Evolutionary conservation across 176 grass and related monocot species (phyloP).

Genomic region (Poa pratensis): DNA sequence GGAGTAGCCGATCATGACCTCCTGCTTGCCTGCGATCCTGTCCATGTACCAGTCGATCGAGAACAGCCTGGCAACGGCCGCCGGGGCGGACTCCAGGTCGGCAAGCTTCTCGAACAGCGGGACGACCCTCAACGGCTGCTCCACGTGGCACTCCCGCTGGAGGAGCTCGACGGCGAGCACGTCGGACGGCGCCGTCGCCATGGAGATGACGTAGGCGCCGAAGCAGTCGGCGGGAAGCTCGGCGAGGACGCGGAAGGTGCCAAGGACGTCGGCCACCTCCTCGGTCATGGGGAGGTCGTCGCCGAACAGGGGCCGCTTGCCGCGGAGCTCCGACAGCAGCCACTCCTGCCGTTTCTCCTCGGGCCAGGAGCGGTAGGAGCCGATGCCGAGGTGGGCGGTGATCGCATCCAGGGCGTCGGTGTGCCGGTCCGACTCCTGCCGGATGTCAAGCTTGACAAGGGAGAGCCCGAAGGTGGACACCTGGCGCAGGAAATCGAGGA

Average conservation of each 20-base stretch:
- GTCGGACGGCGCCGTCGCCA: conserved; percentile 82
- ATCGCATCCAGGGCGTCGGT: conserved; percentile 80
- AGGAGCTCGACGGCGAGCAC: conserved; percentile 88
- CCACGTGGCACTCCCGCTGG: conserved; percentile 64
- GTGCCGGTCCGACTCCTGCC: conserved; percentile 94
- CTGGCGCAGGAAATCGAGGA: conserved; percentile 85
- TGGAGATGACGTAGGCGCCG: conserved; percentile 85
- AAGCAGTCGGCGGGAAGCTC: conserved; percentile 81
- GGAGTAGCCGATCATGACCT: conserved; percentile 93
- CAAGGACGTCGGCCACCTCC: conserved; percentile 78
- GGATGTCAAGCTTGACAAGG: conserved; percentile 83
- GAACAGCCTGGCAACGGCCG: conserved; percentile 59
- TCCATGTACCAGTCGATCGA: conserved; percentile 78
- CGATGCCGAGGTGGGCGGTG: conserved; percentile 71
- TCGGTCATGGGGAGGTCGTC: conserved; percentile 60
- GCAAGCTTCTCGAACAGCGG: conserved; percentile 87
- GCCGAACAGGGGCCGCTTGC: conserved; percentile 73
- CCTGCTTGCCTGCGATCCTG: conserved; percentile 73
- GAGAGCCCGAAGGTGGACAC: conserved; percentile 79
- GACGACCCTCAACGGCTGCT: conserved; percentile 58
- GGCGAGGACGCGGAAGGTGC: conserved; percentile 65
- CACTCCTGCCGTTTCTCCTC: conserved; percentile 79
- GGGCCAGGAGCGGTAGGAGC: conserved; percentile 73
- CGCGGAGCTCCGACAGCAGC: conserved; percentile 68
- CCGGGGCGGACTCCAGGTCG: conserved; percentile 63